Conservation (phyloP, 106 monocot genomes). For the Acanthochlamys bracteata region DNA sequence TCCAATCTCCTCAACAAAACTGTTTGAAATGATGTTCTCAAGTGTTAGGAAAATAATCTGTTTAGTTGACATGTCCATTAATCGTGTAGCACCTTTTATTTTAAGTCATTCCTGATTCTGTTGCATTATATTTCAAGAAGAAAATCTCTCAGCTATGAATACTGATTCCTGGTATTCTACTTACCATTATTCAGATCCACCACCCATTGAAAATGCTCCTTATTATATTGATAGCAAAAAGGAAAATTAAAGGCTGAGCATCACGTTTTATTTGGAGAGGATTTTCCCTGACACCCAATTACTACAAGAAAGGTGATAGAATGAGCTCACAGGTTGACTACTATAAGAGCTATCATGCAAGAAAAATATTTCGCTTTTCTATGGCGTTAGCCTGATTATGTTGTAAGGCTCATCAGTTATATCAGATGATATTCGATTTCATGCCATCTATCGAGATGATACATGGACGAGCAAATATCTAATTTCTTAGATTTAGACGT, state of each 20-base stretch:
- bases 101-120: background rate
- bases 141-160: conserved; percentile 94
- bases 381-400: background rate
- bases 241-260: conserved; percentile 27
- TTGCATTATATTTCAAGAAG: conserved; percentile 48
- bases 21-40: too few relatives aligned
- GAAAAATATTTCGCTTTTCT: background rate
- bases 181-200: conserved; percentile 95
- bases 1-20: too few relatives aligned
- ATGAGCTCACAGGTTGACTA: background rate
- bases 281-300: background rate
- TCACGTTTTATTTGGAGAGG: background rate
- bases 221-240: conserved; percentile 65
- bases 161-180: conserved; percentile 96
- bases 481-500: too few relatives aligned
- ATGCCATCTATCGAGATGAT: too few relatives aligned
- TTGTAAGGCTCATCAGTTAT: too few relatives aligned
- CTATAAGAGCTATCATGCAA: background rate
- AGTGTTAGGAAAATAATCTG: too few relatives aligned
- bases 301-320: too few relatives aligned
- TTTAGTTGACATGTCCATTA: too few relatives aligned
- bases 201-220: conserved; percentile 78
- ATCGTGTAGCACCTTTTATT: too few relatives aligned
- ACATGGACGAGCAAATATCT: too few relatives aligned
- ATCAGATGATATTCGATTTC: too few relatives aligned